Evolutionary conservation across 805 yeast genomes (phyloP), one percentile per base, ranked within the genome.

Genomic region (Nakazawaea ernobii): DNA sequence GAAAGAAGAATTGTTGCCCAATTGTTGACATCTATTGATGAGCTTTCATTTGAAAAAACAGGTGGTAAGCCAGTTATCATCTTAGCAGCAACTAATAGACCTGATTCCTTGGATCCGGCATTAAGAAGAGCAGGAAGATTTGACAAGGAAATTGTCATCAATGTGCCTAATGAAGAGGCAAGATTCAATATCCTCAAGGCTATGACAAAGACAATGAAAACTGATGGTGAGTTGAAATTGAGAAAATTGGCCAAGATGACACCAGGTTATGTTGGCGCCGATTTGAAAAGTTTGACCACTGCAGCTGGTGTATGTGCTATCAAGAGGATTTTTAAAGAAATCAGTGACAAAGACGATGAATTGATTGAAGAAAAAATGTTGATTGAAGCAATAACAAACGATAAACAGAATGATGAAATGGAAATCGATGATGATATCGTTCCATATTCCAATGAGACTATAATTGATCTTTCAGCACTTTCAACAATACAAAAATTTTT

Each of bases 201-300:
- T 27, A 84, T 90, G 84, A 80, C 94, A 1, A 61, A 71, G 26
- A 70, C 69, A 28, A 70, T 94, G 54, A 81, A 84, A 57, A 69
- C 89, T 36, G 79, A 79, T 42, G 91, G 87, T 3, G 77, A 69
- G 32, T 79, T 92, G 54, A 89, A 91, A 55, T 87, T 80, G 61
- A 59, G 67, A 39, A 75, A 77, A 51, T 70, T 94, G 43, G 97
- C 98, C 1, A 91, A 91, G 59, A 70, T 87, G 70, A 94, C 99
- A 0, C 97, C 99, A 0, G 99, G 99, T 13, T 94, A 82, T 65
- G 99, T 94, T 1, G 99, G 98, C 45, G 99, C 99, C 1, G 99
- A 94, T 70, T 74, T 94, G 55, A 89, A 90, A 58, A 95, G 98
- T 11, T 73, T 94, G 49, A 95, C 88, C 1, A 82, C 97, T 0